Conservation (phyloP, 768 basidiomycete species). For the Boletus pseudo-olivaceus region DNA sequence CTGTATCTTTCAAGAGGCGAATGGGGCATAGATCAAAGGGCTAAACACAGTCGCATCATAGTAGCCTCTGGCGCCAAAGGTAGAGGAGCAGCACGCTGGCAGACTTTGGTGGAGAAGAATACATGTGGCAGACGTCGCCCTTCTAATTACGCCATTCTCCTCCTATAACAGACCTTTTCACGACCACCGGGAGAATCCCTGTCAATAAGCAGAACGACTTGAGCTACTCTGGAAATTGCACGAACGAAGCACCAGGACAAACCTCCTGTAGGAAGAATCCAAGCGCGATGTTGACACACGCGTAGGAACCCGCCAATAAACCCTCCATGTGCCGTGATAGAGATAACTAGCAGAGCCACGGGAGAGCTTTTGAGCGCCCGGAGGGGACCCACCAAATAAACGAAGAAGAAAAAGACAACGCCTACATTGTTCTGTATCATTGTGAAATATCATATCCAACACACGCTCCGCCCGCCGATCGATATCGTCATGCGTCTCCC, state of each 20-base stretch:
- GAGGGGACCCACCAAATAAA: background rate
- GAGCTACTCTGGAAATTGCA: background rate
- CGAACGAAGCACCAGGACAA: conserved; percentile 14
- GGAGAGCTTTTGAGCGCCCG: background rate
- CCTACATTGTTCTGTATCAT: conserved; percentile 42
- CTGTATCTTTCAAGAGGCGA: no score
- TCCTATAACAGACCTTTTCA: conserved; percentile 10
- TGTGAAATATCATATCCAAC: conserved; percentile 52
- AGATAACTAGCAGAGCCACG: conserved; percentile 44
- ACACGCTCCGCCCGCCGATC: conserved; percentile 47
- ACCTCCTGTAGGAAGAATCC: conserved; percentile 65
- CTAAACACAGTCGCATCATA: no score
- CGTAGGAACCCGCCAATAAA: conserved; percentile 55
- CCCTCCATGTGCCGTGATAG: conserved; percentile 64
- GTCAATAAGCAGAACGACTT: background rate
- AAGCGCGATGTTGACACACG: conserved; percentile 40
- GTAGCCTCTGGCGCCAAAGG: no score
- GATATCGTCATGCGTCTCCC: conserved; percentile 28
- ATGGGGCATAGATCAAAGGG: no score
- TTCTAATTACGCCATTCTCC: conserved; percentile 2
- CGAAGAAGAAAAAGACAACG: conserved; percentile 14
- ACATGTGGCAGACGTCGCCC: no score
- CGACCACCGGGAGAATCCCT: conserved; percentile 28
- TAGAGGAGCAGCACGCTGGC: no score
- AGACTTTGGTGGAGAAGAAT: no score